Percentiles rank a stretch among this genome's conserved stretches.
These are phyloP conservation scores for Athelia psychrophila DNA, from an alignment of 1,284 basidiomycete genomes.

Conservation along the genomic window DNA sequence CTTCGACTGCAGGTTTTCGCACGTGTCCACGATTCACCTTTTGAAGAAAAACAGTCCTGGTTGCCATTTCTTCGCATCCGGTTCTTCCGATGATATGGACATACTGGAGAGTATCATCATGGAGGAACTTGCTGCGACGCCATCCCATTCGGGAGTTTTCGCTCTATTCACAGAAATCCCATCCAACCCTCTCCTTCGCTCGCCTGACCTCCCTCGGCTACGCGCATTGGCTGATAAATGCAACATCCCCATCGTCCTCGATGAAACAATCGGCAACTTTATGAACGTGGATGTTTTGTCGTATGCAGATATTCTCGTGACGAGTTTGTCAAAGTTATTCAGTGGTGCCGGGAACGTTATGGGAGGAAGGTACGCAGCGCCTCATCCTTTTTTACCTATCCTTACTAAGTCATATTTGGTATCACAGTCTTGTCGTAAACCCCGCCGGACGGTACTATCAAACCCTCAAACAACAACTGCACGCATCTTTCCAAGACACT, in stretches of 20 bases:
- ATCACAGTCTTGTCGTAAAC: slow-evolving; percentile 49
- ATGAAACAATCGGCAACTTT: slow-evolving; percentile 70
- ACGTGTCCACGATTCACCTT: slow-evolving; percentile 96
- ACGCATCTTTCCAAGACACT: slow-evolving; percentile 50
- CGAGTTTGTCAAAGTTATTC: slow-evolving; percentile 66
- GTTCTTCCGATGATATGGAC: slow-evolving; percentile 75
- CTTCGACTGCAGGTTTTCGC: slow-evolving; percentile 80
- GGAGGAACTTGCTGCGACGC: slow-evolving; percentile 33
- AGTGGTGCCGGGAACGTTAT: slow-evolving; percentile 67
- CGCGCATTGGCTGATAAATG: slow-evolving; percentile 54
- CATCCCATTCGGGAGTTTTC: slow-evolving; percentile 22
- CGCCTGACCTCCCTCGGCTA: slow-evolving; percentile 48
- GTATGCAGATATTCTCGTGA: slow-evolving; percentile 60
- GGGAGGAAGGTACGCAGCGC: slow-evolving; percentile 51
- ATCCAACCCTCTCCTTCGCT: slow-evolving; percentile 56
- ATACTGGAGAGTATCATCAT: slow-evolving; percentile 67
- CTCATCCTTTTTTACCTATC: not conserved
- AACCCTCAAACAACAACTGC: slow-evolving; percentile 36
- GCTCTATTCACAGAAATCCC: slow-evolving; percentile 7
- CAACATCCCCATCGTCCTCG: slow-evolving; percentile 57
- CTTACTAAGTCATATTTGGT: not conserved
- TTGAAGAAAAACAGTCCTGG: slow-evolving; percentile 97
- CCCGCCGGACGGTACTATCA: slow-evolving; percentile 42
- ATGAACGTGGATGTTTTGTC: slow-evolving; percentile 65
- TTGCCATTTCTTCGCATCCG: slow-evolving; percentile 87